Percentiles rank a stretch among this genome's conserved stretches.
These are phyloP conservation scores for Neocatenulostroma microsporum DNA, from an alignment of 2,329 filamentous ascomycete genomes.

Conservation along the genomic window DNA sequence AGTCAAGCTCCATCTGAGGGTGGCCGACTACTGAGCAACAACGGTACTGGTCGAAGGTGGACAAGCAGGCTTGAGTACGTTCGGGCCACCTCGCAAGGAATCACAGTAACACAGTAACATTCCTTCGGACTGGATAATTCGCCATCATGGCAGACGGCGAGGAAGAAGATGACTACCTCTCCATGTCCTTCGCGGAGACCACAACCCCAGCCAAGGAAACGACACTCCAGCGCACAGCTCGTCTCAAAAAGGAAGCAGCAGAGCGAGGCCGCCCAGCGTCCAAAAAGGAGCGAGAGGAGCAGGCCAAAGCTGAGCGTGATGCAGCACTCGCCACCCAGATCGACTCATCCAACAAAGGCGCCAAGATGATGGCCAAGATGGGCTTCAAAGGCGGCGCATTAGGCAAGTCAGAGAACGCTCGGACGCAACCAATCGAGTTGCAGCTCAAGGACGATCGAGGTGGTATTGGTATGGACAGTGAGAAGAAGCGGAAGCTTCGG, in stretches of 20 bases:
- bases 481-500: slow-evolving; percentile 64
- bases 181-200: slow-evolving; percentile 76
- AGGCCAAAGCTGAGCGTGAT: slow-evolving; percentile 65
- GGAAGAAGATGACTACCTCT: slow-evolving; percentile 94
- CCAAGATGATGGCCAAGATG: slow-evolving; percentile 95
- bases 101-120: too few species aligned
- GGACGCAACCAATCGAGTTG: slow-evolving; percentile 67
- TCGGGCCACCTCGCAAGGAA: too few species aligned
- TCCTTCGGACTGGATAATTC: too few species aligned
- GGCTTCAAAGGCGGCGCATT: slow-evolving; percentile 76
- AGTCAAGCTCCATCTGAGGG: too few species aligned
- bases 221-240: slow-evolving; percentile 52
- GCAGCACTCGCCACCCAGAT: slow-evolving; percentile 67
- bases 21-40: too few species aligned
- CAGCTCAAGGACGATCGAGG: slow-evolving; percentile 69
- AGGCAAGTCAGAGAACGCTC: slow-evolving; percentile 50
- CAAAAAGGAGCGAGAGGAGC: slow-evolving; percentile 72
- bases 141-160: slow-evolving; percentile 37
- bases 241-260: slow-evolving; percentile 52
- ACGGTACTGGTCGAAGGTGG: too few species aligned
- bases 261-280: slow-evolving; percentile 59
- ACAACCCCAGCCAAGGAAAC: slow-evolving; percentile 49
- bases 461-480: slow-evolving; percentile 76
- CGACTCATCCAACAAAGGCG: slow-evolving; percentile 67
- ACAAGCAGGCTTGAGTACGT: too few species aligned